These are phyloP conservation scores for Yarrowia alimentaria DNA, from an alignment of 805 yeast genomes.

Conservation along the genomic window DNA sequence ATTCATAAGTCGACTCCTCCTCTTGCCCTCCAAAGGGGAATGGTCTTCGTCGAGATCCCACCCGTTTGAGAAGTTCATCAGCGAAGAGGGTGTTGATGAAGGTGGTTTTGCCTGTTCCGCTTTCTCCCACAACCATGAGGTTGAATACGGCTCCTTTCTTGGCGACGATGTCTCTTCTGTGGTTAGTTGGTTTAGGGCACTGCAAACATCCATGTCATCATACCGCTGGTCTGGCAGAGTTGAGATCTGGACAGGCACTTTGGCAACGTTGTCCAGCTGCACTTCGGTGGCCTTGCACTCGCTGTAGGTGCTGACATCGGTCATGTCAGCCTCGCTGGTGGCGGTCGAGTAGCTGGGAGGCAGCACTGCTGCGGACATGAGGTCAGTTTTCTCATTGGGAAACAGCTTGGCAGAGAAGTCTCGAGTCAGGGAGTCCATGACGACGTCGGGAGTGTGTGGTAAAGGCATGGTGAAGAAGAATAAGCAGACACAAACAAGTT, in stretches of 20 bases:
- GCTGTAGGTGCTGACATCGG: conserved; percentile 19
- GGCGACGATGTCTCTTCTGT: conserved; percentile 42
- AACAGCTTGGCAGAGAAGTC: conserved; percentile 20
- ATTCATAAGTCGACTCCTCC: conserved; percentile 24
- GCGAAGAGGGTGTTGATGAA: conserved; percentile 68
- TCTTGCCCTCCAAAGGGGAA: conserved; percentile 60
- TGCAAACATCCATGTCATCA: conserved; percentile 24
- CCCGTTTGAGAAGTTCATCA: conserved; percentile 35
- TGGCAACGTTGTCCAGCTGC: neutral
- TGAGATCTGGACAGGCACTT: conserved; percentile 11
- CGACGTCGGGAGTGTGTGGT: conserved; percentile 17
- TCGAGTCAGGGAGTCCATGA: conserved; percentile 12
- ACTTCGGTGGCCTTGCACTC: conserved; percentile 9
- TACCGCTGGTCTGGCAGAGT: conserved; percentile 27
- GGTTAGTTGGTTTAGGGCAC: conserved; percentile 23
- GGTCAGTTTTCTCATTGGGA: conserved; percentile 5
- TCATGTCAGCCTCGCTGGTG: conserved; percentile 24
- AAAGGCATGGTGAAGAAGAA: conserved; percentile 2
- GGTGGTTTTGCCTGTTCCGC: conserved; percentile 73
- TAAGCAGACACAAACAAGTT: too few relatives aligned
- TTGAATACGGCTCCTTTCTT: conserved; percentile 69
- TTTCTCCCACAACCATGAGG: conserved; percentile 69
- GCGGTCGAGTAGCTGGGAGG: conserved; percentile 22
- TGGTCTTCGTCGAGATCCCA: conserved; percentile 55
- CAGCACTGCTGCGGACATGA: conserved; percentile 2